Evolutionary conservation across 2,329 filamentous ascomycete genomes (phyloP), one percentile per base, ranked within the genome.

Genomic region (Madurella mycetomatis): DNA sequence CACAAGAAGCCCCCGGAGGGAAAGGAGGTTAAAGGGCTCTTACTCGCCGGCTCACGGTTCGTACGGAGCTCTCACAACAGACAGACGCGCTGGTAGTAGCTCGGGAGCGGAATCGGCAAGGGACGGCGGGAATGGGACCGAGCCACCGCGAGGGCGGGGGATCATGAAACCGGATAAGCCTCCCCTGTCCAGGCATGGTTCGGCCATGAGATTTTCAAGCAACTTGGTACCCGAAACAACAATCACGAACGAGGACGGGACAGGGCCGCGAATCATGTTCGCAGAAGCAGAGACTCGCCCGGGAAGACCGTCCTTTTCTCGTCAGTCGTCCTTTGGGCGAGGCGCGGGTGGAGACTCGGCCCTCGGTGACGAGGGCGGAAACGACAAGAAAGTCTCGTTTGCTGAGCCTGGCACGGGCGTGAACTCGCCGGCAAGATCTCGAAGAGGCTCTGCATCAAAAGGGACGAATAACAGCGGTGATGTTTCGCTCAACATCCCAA

Each of bases 181-280:
- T 13, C 16, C 56, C 8, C 43, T 63, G 5, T 61, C 59, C 48
- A 74, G 76, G 31, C 81, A 81, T 7, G 69, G 70, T 13, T 69
- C 80, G 1, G 72, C 76, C 12, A 75, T 80, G 43, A 82, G 82
- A 39, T 92, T 92, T 67, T 86, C 85, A 0, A 91, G 86, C 48
- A 83, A 82, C 5, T 83, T 88, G 0, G 83, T 89, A 1, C 89
- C 88, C 0, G 82, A 87, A 60, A 85, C 88, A 1, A 81, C 78
- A 56, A 79, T 90, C 18, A 81, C 82, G 2, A 74, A 76, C 1
- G 82, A 87, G 56, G 87, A 86, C 53, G 82, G 80, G 1, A 74
- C 80, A 1, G 86, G 84, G 0, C 85, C 86, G 1, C 85, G 79
- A 1, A 91, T 95, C 58, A 88, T 88, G 80, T 95, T 94, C 69